Evolutionary conservation across 2,329 filamentous ascomycete genomes (phyloP).

Genomic region (Aspergillus sp.): DNA sequence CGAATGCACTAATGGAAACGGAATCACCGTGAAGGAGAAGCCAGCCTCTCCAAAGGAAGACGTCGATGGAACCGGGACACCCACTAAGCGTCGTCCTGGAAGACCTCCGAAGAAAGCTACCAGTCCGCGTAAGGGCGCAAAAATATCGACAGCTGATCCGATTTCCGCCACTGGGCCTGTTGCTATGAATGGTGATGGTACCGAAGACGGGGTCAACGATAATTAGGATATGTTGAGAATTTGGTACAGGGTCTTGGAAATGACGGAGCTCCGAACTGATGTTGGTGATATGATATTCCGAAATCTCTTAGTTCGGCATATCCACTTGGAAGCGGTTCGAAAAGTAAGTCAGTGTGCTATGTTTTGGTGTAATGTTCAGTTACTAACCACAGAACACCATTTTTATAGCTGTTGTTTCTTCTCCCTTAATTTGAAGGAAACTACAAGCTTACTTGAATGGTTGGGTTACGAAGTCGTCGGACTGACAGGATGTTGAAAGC

Average conservation of each 20-base stretch:
- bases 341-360: too few species aligned
- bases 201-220: not conserved
- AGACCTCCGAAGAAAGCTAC: slow-evolving; percentile 3
- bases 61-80: not conserved
- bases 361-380: not conserved
- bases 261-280: too few species aligned
- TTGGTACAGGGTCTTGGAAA: not conserved
- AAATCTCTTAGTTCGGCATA: too few species aligned
- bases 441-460: not conserved
- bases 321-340: too few species aligned
- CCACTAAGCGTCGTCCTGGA: not conserved
- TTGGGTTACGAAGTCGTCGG: not conserved
- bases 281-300: not conserved
- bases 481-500: not conserved
- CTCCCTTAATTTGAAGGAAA: not conserved
- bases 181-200: not conserved
- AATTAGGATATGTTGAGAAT: not conserved
- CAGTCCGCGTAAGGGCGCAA: slow-evolving; percentile 20
- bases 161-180: slow-evolving; percentile 17
- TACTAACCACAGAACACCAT: not conserved
- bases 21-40: not conserved
- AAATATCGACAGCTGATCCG: slow-evolving; percentile 16
- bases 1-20: slow-evolving; percentile 9
- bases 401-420: not conserved
- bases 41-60: not conserved